Evolutionary conservation across 2,329 filamentous ascomycete species (phyloP).

Genomic region (Microcyclospora tardicrescens): DNA sequence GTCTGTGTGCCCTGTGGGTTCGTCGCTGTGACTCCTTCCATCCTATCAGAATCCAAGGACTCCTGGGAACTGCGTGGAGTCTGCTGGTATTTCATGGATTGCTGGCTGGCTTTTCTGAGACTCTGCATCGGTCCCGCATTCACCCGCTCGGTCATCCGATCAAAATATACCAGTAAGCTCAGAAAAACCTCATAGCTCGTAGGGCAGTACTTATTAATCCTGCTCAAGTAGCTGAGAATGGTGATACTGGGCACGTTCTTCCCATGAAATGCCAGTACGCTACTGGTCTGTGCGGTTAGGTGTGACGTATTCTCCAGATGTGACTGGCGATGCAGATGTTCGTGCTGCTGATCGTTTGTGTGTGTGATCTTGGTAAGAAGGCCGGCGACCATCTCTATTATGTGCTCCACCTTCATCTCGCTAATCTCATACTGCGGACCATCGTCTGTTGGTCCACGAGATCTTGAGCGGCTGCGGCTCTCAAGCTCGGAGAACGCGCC

Average conservation of each 20-base stretch:
- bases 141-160: conserved; percentile 94
- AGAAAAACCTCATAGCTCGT: conserved; percentile 97
- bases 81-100: conserved; percentile 24
- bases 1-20: conserved; percentile 27
- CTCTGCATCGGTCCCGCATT: conserved; percentile 66
- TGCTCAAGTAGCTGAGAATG: conserved; percentile 85
- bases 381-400: conserved; percentile 98
- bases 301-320: conserved; percentile 46
- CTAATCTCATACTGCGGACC: conserved; percentile 78
- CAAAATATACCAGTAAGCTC: conserved; percentile 91
- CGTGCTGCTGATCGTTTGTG: conserved; percentile 89
- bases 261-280: conserved; percentile 87
- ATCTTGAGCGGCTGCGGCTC: conserved; percentile 25
- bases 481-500: conserved; percentile 39
- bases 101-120: conserved; percentile 41
- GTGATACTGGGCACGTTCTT: conserved; percentile 97
- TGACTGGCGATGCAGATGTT: conserved; percentile 67
- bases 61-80: conserved; percentile 10
- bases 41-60: conserved; percentile 15
- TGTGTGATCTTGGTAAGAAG: conserved; percentile 93
- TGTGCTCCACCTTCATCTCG: conserved; percentile 89
- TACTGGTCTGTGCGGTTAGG: conserved; percentile 51
- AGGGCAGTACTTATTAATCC: conserved; percentile 97
- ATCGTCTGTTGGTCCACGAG: conserved; percentile 36
- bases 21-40: conserved; percentile 17